These are phyloP conservation scores for Heliamphora pulchella DNA, from an alignment of 179 eudicot genomes.

Conservation along the genomic window DNA sequence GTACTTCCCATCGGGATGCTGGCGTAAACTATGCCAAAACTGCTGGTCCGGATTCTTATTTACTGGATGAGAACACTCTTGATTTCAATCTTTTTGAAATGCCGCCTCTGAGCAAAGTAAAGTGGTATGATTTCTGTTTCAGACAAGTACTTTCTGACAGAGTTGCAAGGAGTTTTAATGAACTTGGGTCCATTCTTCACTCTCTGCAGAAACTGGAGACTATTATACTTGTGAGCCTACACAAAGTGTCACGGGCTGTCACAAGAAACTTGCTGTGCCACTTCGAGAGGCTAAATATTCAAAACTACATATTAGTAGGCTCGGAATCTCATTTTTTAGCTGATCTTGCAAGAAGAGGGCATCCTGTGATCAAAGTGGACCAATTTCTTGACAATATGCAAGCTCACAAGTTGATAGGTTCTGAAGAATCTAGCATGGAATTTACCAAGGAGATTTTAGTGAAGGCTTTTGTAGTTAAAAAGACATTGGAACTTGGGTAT, in stretches of 20 bases:
- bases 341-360: slow-evolving; percentile 80
- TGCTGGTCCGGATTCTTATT: slow-evolving; percentile 81
- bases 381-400: slow-evolving; percentile 33
- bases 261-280: slow-evolving; percentile 73
- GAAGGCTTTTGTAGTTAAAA: slow-evolving; percentile 41
- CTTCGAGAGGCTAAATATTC: slow-evolving; percentile 62
- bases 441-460: slow-evolving; percentile 42
- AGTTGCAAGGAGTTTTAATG: slow-evolving; percentile 43
- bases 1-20: slow-evolving; percentile 82
- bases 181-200: slow-evolving; percentile 41
- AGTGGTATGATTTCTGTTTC: slow-evolving; percentile 96
- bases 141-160: slow-evolving; percentile 60
- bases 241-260: slow-evolving; percentile 31
- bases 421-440: slow-evolving; percentile 29
- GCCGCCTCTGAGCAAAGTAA: slow-evolving; percentile 50
- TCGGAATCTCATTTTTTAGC: slow-evolving; percentile 41
- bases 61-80: slow-evolving; percentile 42
- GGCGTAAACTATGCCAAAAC: slow-evolving; percentile 95
- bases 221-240: slow-evolving; percentile 48
- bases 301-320: slow-evolving; percentile 61
- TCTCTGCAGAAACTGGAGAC: slow-evolving; percentile 52
- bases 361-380: slow-evolving; percentile 59
- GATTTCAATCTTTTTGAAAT: slow-evolving; percentile 39
- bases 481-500: slow-evolving; percentile 52
- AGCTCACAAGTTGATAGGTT: slow-evolving; percentile 22